These are phyloP conservation scores for Pseudocercospora musae DNA, from an alignment of 2,329 filamentous ascomycete species.

Conservation along the genomic window DNA sequence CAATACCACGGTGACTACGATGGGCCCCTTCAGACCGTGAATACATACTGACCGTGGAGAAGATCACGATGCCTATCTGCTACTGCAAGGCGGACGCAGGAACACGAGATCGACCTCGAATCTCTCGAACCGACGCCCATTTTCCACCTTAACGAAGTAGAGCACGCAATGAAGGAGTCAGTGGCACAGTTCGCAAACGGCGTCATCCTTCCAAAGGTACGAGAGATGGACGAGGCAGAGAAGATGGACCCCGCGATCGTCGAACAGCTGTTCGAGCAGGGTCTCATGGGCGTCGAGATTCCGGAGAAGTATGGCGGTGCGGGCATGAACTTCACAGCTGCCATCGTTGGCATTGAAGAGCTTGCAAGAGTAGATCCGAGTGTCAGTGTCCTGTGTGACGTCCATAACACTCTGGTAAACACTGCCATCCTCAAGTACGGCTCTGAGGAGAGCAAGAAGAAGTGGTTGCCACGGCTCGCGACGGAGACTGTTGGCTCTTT, in stretches of 20 bases:
- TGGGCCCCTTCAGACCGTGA: neutral
- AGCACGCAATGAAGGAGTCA: slow-evolving; percentile 81
- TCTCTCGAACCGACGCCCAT: slow-evolving; percentile 88
- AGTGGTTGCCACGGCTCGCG: slow-evolving; percentile 84
- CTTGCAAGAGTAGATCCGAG: slow-evolving; percentile 89
- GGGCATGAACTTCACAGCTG: slow-evolving; percentile 97
- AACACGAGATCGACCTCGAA: slow-evolving; percentile 57
- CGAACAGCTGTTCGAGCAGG: slow-evolving; percentile 94
- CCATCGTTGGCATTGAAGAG: slow-evolving; percentile 96
- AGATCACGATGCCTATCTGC: slow-evolving; percentile 43
- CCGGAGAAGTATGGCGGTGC: slow-evolving; percentile 95
- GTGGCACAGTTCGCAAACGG: slow-evolving; percentile 90
- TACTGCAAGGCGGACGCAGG: slow-evolving; percentile 38
- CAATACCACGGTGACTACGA: slow-evolving; percentile 16
- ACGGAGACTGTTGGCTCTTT: slow-evolving; percentile 72
- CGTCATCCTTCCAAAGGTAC: slow-evolving; percentile 81
- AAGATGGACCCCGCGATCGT: slow-evolving; percentile 84
- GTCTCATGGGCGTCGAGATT: slow-evolving; percentile 95
- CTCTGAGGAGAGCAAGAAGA: slow-evolving; percentile 71
- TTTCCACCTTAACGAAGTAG: slow-evolving; percentile 85
- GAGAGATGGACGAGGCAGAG: slow-evolving; percentile 97
- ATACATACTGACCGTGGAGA: slow-evolving; percentile 1
- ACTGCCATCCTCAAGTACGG: slow-evolving; percentile 86
- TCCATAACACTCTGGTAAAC: slow-evolving; percentile 97
- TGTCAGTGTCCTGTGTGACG: slow-evolving; percentile 91